Percentiles rank a stretch among this genome's conserved stretches.
phyloP scores from a whole-genome alignment of 371 early-diverging fungal genomes.

The Parasitella parasitica region DNA sequence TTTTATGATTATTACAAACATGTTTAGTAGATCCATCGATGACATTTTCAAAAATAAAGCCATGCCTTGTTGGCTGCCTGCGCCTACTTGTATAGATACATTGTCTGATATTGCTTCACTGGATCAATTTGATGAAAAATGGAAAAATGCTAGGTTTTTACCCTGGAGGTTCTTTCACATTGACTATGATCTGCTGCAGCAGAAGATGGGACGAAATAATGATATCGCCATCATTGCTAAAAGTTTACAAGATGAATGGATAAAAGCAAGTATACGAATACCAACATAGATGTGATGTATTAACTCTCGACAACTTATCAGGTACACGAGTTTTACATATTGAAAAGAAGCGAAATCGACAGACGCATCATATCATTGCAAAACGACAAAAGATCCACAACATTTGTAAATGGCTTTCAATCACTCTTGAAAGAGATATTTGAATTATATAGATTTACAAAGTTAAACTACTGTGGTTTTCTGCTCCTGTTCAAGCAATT shows the following conservation, averaged over 20 bases:
- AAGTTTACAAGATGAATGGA: constrained; percentile 11
- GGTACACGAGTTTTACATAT: constrained; percentile 17
- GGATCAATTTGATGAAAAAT: constrained; percentile 13
- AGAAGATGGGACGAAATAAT: background rate
- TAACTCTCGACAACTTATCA: background rate
- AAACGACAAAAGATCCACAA: background rate
- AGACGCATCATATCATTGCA: constrained; percentile 4
- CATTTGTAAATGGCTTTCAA: too few relatives aligned
- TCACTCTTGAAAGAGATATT: constrained; percentile 9
- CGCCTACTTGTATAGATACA: background rate
- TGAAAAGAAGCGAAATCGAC: constrained; percentile 22
- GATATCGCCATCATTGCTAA: background rate
- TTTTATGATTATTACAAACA: background rate
- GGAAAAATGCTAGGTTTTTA: background rate
- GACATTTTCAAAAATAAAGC: background rate
- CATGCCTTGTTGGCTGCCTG: constrained; percentile 7
- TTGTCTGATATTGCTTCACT: constrained; percentile 2
- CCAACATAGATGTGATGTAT: background rate
- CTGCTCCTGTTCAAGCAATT: constrained; percentile 9
- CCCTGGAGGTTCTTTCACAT: constrained; percentile 19
- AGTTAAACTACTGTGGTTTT: constrained; percentile 20
- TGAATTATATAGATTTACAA: constrained; percentile 14
- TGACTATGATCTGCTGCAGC: constrained; percentile 4
- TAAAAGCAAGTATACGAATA: constrained; percentile 1
- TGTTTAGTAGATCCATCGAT: background rate